phyloP scores from a whole-genome alignment of 441 rosid genomes.

The Manihot esculenta region DNA sequence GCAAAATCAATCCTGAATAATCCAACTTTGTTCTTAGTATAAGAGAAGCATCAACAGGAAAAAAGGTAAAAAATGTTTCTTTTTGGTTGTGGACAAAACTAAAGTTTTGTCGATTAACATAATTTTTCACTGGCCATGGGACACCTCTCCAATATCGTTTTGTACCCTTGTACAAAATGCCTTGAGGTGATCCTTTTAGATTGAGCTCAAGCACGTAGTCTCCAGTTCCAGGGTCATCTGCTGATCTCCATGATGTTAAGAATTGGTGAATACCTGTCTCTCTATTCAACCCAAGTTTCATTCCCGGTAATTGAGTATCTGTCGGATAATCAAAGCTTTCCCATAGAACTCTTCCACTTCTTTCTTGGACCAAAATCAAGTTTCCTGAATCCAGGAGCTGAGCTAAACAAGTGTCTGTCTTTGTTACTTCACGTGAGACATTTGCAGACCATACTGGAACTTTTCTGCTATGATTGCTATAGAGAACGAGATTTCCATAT shows the following conservation, averaged over 20 bases:
- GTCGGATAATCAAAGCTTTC: slow-evolving; percentile 24
- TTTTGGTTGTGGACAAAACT: slow-evolving; percentile 22
- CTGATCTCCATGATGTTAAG: slow-evolving; percentile 25
- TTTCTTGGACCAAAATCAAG: too few species aligned
- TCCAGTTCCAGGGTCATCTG: slow-evolving; percentile 17
- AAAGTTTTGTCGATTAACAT: not conserved
- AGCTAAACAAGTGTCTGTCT: not conserved
- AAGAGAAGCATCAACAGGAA: not conserved
- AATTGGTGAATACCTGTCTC: slow-evolving; percentile 1
- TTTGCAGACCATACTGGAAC: slow-evolving; percentile 27
- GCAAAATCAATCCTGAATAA: not conserved
- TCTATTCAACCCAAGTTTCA: slow-evolving; percentile 13
- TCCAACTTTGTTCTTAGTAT: slow-evolving; percentile 21
- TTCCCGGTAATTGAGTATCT: slow-evolving; percentile 4
- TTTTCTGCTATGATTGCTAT: not conserved
- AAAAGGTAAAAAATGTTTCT: slow-evolving; percentile 7
- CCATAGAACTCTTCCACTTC: slow-evolving; percentile 1
- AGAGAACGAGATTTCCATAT: slow-evolving; percentile 6
- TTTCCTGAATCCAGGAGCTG: slow-evolving; percentile 7
- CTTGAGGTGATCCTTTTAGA: slow-evolving; percentile 22
- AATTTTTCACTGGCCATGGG: slow-evolving; percentile 10
- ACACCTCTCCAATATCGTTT: not conserved
- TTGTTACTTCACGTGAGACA: not conserved
- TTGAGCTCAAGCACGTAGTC: not conserved
- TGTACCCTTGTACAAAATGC: slow-evolving; percentile 24